phyloP scores from a whole-genome alignment of 73 alveolate genomes.

The Halteria grandinella region DNA sequence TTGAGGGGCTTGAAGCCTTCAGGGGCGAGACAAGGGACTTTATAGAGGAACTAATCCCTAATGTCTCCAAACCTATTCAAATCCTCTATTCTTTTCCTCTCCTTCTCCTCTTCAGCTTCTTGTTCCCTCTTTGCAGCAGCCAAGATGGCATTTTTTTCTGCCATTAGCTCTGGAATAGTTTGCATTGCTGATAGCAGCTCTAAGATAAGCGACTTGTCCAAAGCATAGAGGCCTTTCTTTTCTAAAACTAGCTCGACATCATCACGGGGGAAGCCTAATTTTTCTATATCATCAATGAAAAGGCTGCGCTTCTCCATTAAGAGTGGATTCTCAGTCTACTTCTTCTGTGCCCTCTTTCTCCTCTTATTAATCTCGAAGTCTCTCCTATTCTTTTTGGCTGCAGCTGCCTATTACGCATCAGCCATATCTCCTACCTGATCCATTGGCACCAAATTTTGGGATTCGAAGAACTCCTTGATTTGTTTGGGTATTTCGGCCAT shows the following conservation, averaged over 20 bases:
- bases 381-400: constrained; percentile 17
- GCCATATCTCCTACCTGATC: constrained; percentile 2
- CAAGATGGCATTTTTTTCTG: constrained; percentile 4
- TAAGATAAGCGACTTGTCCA: constrained; percentile 58
- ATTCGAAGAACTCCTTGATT: constrained; percentile 51
- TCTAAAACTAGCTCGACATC: constrained; percentile 38
- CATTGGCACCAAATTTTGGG: constrained; percentile 39
- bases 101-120: constrained; percentile 46
- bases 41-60: constrained; percentile 23
- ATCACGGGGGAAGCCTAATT: constrained; percentile 53
- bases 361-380: constrained; percentile 31
- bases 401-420: too few relatives aligned
- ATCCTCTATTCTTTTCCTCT: background rate
- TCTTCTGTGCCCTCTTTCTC: constrained; percentile 1
- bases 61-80: constrained; percentile 43
- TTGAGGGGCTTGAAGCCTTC: constrained; percentile 43
- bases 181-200: constrained; percentile 33
- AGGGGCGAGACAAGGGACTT: constrained; percentile 54
- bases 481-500: constrained; percentile 76
- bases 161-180: constrained; percentile 25
- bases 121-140: background rate
- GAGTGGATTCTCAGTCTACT: constrained; percentile 8
- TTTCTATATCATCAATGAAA: constrained; percentile 43
- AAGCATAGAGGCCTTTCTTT: constrained; percentile 53
- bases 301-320: constrained; percentile 27